Percentiles rank a stretch among this genome's conserved stretches.
phyloP scores from a whole-genome alignment of 139 green algal genomes.

The Desmodesmus armatus region DNA sequence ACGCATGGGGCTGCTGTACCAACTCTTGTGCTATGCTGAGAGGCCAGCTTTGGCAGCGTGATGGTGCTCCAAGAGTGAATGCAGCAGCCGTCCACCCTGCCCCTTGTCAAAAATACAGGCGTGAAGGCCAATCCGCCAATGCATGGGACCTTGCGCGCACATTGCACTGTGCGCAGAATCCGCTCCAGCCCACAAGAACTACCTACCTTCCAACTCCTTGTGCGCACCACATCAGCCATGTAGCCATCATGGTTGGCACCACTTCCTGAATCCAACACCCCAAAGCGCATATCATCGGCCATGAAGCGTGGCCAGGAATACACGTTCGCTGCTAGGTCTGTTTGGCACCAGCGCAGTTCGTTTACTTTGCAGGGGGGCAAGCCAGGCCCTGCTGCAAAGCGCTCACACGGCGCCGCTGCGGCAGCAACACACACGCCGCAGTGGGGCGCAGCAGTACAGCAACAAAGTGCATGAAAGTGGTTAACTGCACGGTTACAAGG shows the following conservation, averaged over 20 bases:
- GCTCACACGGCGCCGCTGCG: constrained; percentile 69
- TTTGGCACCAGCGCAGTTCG: constrained; percentile 81
- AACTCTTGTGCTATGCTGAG: not conserved
- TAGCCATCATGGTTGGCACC: constrained; percentile 73
- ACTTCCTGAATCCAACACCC: constrained; percentile 50
- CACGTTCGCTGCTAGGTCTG: constrained; percentile 81
- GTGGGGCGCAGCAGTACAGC: no score
- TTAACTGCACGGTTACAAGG: no score
- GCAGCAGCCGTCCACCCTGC: not conserved
- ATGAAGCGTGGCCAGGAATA: constrained; percentile 69
- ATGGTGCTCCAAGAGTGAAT: not conserved
- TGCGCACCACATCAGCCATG: constrained; percentile 65
- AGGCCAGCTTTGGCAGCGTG: not conserved
- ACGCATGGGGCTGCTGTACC: no score
- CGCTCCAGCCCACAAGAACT: not conserved
- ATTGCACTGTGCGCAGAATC: no score
- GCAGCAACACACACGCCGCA: no score
- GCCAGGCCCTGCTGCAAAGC: constrained; percentile 62
- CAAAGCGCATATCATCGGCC: constrained; percentile 73
- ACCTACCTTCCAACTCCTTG: constrained; percentile 52
- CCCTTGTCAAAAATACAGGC: no score
- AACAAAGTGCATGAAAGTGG: no score
- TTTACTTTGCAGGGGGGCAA: constrained; percentile 82
- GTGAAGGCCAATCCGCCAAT: no score
- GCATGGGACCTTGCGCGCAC: no score